A percentile compares a stretch with the other conserved stretches of the same genome.
Conservation (phyloP, 2,329 filamentous ascomycete genomes). For the Cytospora chrysosperma region DNA sequence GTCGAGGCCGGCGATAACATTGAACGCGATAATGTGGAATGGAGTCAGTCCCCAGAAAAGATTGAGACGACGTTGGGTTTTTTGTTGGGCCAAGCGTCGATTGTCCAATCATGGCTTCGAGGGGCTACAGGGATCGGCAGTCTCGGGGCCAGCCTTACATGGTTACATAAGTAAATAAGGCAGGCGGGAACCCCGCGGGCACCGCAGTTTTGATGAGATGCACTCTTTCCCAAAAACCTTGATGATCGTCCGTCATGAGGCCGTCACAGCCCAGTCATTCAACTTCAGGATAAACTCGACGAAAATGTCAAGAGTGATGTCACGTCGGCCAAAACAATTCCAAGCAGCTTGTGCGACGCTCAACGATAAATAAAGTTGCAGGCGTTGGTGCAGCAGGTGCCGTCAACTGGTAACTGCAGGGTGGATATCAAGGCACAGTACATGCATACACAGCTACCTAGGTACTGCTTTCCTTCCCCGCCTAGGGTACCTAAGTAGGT, state of each 20-base stretch:
- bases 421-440: too few relatives aligned
- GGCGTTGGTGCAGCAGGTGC: background rate
- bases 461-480: too few relatives aligned
- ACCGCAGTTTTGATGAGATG: background rate
- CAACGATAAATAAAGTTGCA: too few relatives aligned
- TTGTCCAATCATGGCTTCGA: background rate
- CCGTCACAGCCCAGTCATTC: background rate
- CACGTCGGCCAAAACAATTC: background rate
- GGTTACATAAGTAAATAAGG: background rate
- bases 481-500: too few relatives aligned
- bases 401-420: too few relatives aligned
- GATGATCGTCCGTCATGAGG: background rate
- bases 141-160: background rate
- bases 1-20: background rate
- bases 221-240: background rate
- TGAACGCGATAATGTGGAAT: background rate
- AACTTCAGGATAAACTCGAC: too few relatives aligned
- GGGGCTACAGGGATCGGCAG: background rate
- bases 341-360: background rate
- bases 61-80: background rate
- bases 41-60: background rate
- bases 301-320: background rate
- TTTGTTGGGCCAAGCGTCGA: background rate
- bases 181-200: background rate
- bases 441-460: too few relatives aligned